Base-by-base conservation (phyloP, 176 grass and related monocot species). In the Aegilops bicornis region DNA sequence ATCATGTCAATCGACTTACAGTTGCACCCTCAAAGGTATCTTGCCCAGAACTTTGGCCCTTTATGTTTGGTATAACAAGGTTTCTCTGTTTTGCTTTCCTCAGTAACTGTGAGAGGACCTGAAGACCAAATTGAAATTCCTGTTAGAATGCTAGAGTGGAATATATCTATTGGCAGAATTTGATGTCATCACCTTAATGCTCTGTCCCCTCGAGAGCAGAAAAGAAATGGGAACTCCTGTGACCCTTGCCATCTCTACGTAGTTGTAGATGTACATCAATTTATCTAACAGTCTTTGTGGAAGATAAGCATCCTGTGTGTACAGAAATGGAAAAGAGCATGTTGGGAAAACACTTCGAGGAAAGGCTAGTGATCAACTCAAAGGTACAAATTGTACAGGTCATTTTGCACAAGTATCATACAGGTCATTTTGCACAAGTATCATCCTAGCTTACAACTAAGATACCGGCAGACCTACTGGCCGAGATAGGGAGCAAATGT, bases 241-340 rank as follows among this genome's bases (percentile, higher is more conserved):
- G 86, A 98, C 96, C 79, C 96, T 93, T 9, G 96, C 96, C 96
- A 98, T 98, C 84, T 98, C 96, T 68, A 98, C 96, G 91, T 98
- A 94, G 79, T 98, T 98, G 88, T 98, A 98, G 84, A 98, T 90
- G 88, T 91, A 95, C 96, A 98, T 94, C 86, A 98, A 88, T 86
- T 98, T 98, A 79, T 98, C 96, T 86, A 98, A 84, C 61, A 98
- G 88, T 69, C 96, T 84, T 80, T 98, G 96, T 15, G 96, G 96
- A 81, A 98, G 93, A 89, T 98, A 98, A 71, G 96, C 96, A 86
- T 98, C 96, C 96, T 98, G 90, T 43, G 61, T 81, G 87, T 72
- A 75, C 29, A 62, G 85, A 16, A 79, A 33, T 6, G 45, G 61
- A 25, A 87, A 90, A 82, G 70, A 83, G 70, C 42, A 80, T 43